Percentiles rank a stretch among this genome's conserved stretches.
Conservation (phyloP, 345 rosid genomes). For the Eutrema japonicum region DNA sequence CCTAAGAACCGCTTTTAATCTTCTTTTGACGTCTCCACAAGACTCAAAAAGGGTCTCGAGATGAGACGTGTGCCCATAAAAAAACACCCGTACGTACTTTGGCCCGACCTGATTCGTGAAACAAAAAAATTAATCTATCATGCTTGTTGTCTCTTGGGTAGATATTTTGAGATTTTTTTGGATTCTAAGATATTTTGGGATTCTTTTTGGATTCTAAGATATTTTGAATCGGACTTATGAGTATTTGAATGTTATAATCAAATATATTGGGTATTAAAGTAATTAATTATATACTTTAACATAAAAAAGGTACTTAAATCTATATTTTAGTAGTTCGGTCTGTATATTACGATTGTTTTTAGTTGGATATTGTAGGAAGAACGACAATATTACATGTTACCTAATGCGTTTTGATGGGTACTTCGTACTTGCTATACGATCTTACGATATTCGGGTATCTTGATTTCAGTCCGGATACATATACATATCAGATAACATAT, state of each 20-base stretch:
- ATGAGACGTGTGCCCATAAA: slow-evolving; percentile 23
- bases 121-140: neutral
- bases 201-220: neutral
- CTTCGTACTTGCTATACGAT: neutral
- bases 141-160: slow-evolving; percentile 22
- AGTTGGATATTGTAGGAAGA: neutral
- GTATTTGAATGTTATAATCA: neutral
- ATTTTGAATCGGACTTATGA: slow-evolving; percentile 16
- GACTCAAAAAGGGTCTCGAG: slow-evolving; percentile 18
- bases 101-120: slow-evolving; percentile 27
- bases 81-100: slow-evolving; percentile 33
- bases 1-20: slow-evolving; percentile 20
- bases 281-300: no score
- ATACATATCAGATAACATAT: neutral
- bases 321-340: neutral
- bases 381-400: neutral
- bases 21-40: slow-evolving; percentile 34
- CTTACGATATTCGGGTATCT: neutral
- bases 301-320: no score
- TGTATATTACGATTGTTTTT: neutral
- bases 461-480: no score
- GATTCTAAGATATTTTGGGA: slow-evolving; percentile 9
- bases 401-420: neutral
- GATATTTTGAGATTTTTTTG: slow-evolving; percentile 15
- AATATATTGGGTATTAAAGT: no score